Conservation (phyloP, 2,329 filamentous ascomycete genomes). For the Colletotrichum ledebouriae region DNA sequence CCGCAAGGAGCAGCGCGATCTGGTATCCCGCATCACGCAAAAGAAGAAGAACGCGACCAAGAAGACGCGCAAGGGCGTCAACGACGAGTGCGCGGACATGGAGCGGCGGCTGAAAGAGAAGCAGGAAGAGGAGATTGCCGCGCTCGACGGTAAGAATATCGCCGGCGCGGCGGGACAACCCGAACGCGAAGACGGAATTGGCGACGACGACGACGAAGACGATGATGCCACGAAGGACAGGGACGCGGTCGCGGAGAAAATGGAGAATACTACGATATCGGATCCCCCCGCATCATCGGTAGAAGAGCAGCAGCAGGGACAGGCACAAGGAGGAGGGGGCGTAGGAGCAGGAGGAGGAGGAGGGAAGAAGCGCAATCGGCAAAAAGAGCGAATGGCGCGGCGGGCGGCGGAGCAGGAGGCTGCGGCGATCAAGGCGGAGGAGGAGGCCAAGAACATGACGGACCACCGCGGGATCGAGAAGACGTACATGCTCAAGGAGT, state of each 20-base stretch:
- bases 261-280: slow-evolving; percentile 14
- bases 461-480: slow-evolving; percentile 80
- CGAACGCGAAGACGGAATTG: slow-evolving; percentile 45
- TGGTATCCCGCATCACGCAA: slow-evolving; percentile 87
- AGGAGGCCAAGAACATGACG: slow-evolving; percentile 81
- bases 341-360: slow-evolving; percentile 29
- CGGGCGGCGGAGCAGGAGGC: slow-evolving; percentile 88
- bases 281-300: background rate
- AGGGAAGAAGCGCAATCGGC: slow-evolving; percentile 85
- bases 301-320: slow-evolving; percentile 12
- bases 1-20: slow-evolving; percentile 88
- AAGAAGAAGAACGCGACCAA: slow-evolving; percentile 99
- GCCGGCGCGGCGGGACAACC: slow-evolving; percentile 16
- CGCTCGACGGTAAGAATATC: slow-evolving; percentile 50
- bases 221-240: slow-evolving; percentile 44
- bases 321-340: slow-evolving; percentile 32
- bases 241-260: slow-evolving; percentile 41
- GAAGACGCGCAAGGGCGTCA: slow-evolving; percentile 81
- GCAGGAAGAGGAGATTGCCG: slow-evolving; percentile 72
- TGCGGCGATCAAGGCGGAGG: slow-evolving; percentile 74
- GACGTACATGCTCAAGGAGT: slow-evolving; percentile 76
- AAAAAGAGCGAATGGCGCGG: slow-evolving; percentile 91
- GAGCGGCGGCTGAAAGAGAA: slow-evolving; percentile 76
- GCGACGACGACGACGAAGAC: slow-evolving; percentile 31
- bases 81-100: slow-evolving; percentile 79